Evolutionary conservation across 441 rosid genomes (phyloP).

Genomic region (Metrosideros polymorpha): DNA sequence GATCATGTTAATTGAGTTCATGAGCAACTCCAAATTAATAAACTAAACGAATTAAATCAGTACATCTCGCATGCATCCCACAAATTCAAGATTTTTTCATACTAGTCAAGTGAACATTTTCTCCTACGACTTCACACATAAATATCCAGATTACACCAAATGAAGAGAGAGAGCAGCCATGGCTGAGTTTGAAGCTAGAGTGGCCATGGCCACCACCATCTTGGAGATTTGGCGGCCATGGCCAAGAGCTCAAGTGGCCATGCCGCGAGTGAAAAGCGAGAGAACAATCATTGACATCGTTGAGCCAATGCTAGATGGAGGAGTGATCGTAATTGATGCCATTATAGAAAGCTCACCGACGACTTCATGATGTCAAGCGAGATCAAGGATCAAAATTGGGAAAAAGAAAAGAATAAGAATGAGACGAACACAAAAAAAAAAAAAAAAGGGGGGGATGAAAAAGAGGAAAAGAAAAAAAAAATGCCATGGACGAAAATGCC

Average conservation of each 20-base stretch:
- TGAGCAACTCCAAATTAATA: background rate
- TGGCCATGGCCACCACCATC: background rate
- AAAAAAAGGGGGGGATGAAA: too few relatives aligned
- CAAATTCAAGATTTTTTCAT: background rate
- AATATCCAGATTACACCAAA: background rate
- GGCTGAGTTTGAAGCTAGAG: background rate
- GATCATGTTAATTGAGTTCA: background rate
- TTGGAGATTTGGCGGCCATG: background rate
- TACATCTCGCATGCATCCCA: background rate
- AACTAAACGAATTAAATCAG: background rate
- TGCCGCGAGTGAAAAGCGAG: background rate
- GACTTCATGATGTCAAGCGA: background rate
- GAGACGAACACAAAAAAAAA: rapidly evolving
- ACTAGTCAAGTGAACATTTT: background rate
- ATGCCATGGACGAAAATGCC: background rate
- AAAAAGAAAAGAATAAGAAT: background rate
- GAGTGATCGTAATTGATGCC: background rate
- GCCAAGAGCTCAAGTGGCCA: background rate
- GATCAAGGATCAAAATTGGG: background rate
- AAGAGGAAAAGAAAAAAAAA: background rate
- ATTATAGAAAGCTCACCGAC: background rate
- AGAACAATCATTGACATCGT: background rate
- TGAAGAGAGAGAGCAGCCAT: background rate
- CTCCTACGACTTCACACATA: background rate
- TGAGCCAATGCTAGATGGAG: background rate